A percentile compares a stretch with the other conserved stretches of the same genome.
phyloP scores from a whole-genome alignment of 495 filamentous ascomycete species.

The Neurospora sp. region DNA sequence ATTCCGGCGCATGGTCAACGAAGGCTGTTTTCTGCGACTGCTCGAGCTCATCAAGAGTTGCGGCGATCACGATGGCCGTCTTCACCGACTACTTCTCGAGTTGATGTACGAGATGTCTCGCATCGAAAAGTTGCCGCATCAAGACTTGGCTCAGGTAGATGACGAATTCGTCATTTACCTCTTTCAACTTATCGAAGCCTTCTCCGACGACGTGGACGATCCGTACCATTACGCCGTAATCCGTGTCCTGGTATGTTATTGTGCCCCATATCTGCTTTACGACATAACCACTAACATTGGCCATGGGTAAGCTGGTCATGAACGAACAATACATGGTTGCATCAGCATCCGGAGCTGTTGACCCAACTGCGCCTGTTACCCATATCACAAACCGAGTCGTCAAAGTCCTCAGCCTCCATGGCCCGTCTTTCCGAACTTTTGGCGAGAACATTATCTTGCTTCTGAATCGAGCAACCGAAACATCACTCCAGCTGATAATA shows the following conservation, averaged over 20 bases:
- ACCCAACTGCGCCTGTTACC: constrained; percentile 34
- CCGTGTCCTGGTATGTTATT: constrained; percentile 64
- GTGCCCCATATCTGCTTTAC: background rate
- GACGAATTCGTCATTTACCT: constrained; percentile 78
- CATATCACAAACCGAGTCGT: constrained; percentile 87
- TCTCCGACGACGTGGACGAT: constrained; percentile 83
- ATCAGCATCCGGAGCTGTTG: constrained; percentile 45
- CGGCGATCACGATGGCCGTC: constrained; percentile 50
- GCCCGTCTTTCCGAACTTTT: constrained; percentile 79
- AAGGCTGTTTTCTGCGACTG: constrained; percentile 73
- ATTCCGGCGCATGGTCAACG: constrained; percentile 78
- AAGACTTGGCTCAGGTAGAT: constrained; percentile 73
- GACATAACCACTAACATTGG: background rate
- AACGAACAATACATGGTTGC: constrained; percentile 98
- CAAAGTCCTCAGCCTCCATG: constrained; percentile 72
- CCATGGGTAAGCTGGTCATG: constrained; percentile 60
- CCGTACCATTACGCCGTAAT: constrained; percentile 96
- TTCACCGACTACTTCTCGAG: constrained; percentile 78
- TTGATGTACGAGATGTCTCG: constrained; percentile 95
- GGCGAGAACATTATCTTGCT: constrained; percentile 96
- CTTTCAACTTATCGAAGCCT: constrained; percentile 78
- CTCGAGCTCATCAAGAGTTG: constrained; percentile 67
- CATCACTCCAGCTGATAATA: constrained; percentile 84
- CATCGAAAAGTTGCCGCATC: constrained; percentile 67
- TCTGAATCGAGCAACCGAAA: constrained; percentile 91